A percentile compares a stretch with the other conserved stretches of the same genome.
phyloP scores from a whole-genome alignment of 306 rosid species.

The Quillaja saponaria region DNA sequence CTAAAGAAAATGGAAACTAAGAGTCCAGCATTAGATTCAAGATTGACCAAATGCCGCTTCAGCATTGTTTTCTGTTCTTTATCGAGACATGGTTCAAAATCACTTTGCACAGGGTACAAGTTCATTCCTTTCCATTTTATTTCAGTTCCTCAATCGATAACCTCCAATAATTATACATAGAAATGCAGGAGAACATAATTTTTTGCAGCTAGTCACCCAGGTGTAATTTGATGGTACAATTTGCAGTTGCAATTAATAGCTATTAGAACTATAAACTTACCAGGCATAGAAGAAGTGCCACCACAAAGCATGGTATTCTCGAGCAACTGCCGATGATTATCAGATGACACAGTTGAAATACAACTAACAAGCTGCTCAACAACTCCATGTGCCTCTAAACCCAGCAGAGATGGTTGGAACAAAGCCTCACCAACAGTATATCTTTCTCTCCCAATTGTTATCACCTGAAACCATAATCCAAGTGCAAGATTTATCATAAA shows the following conservation, averaged over 20 bases:
- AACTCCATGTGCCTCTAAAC: constrained; percentile 91
- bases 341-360: constrained; percentile 87
- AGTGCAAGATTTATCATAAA: constrained; percentile 14
- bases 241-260: constrained; percentile 3
- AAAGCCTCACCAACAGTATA: constrained; percentile 92
- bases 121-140: too few relatives aligned
- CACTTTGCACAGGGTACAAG: too few relatives aligned
- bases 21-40: too few relatives aligned
- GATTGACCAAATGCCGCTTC: too few relatives aligned
- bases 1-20: too few relatives aligned
- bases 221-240: constrained; percentile 1
- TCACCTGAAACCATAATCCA: constrained; percentile 57
- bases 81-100: too few relatives aligned
- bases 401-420: constrained; percentile 84
- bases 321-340: constrained; percentile 85
- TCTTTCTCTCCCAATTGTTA: constrained; percentile 83
- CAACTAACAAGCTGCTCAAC: constrained; percentile 96
- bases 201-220: background rate
- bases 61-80: too few relatives aligned
- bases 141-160: too few relatives aligned
- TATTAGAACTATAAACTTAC: constrained; percentile 41
- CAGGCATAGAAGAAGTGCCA: constrained; percentile 81
- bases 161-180: too few relatives aligned
- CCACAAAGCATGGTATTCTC: constrained; percentile 95
- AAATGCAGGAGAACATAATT: too few relatives aligned